Base-by-base conservation (phyloP, 2,329 filamentous ascomycete species). In the Teratosphaeria nubilosa region DNA sequence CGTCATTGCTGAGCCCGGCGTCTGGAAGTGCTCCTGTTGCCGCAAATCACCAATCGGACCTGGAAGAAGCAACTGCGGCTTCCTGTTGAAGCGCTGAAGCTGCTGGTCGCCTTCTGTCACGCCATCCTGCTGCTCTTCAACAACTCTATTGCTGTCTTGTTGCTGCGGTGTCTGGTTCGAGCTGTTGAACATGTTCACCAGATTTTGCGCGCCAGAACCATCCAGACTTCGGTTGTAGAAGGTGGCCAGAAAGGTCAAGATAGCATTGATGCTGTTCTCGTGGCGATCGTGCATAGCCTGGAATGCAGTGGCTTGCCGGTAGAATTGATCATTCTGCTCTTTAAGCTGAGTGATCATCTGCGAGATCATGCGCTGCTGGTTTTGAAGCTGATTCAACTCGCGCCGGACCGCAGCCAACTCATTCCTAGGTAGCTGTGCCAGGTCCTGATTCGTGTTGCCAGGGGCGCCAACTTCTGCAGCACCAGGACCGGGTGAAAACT, bases 221-320 rank as follows among this genome's bases (percentile, higher is more conserved):
- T 96, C 91, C 54, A 99, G 76, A 62, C 90, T 95, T 68, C 95
- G 87, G 62, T 95, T 88, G 75, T 97, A 99, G 50, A 99, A 92
- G 13, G 95, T 97, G 52, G 92, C 94, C 22, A 99, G 81, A 73
- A 99, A 97, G 54, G 91, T 95, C 50, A 99, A 81, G 62, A 99
- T 97, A n/a, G 92, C 92, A 69, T 96, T 97, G 74, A 99, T 97
- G 0, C 92, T 96, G 70, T 92, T 96, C 71, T 99, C 94, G 69
- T 99, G 94, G n/a, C 94, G 86, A 65, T 92, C 91, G 69, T 97
- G 92, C 70, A 95, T 85, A 59, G 84, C 88, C 73, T 97, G 91
- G 70, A 96, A 96, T 59, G 88, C 86, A 51, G 88, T 82, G 0
- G 92, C 91, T 73, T 96, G 91, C 58, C 88, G 87, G 68, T 91